These are phyloP conservation scores for Naegleria lovaniensis DNA, from an alignment of 208 protist species.

Conservation along the genomic window DNA sequence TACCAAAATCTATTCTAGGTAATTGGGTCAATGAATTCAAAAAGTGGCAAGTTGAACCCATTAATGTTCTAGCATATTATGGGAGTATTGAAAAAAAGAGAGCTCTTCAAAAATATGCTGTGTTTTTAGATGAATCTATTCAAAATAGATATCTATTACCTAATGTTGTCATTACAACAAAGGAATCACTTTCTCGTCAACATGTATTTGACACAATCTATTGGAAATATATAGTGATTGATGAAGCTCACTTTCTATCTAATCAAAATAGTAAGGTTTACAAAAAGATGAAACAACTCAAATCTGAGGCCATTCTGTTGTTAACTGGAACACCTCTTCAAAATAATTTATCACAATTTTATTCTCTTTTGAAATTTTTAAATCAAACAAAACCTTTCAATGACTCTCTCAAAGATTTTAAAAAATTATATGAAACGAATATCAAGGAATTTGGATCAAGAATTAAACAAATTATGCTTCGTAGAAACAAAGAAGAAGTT, in stretches of 20 bases:
- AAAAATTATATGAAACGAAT: not conserved
- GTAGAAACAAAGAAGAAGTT: not conserved
- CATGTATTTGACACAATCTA: constrained; percentile 62
- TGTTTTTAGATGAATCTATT: not conserved
- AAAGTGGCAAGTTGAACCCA: not conserved
- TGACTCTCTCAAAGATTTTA: not conserved
- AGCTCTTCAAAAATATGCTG: not conserved
- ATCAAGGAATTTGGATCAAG: not conserved
- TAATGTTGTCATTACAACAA: not conserved
- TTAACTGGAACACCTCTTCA: constrained; percentile 93
- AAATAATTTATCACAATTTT: constrained; percentile 97
- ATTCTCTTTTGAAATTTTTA: constrained; percentile 79
- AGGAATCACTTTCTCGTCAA: not conserved
- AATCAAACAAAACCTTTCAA: not conserved
- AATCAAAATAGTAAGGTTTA: constrained; percentile 52
- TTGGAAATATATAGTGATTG: constrained; percentile 63
- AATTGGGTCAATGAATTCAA: constrained; percentile 10
- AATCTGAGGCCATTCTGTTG: constrained; percentile 56
- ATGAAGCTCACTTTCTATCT: constrained; percentile 77
- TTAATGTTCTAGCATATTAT: not conserved
- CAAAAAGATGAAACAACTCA: constrained; percentile 40
- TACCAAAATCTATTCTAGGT: not conserved
- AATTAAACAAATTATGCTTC: not conserved
- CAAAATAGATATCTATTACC: not conserved
- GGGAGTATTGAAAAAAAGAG: not conserved